Evolutionary conservation across 768 basidiomycete species (phyloP).

Genomic region (Lactarius hatsudake): DNA sequence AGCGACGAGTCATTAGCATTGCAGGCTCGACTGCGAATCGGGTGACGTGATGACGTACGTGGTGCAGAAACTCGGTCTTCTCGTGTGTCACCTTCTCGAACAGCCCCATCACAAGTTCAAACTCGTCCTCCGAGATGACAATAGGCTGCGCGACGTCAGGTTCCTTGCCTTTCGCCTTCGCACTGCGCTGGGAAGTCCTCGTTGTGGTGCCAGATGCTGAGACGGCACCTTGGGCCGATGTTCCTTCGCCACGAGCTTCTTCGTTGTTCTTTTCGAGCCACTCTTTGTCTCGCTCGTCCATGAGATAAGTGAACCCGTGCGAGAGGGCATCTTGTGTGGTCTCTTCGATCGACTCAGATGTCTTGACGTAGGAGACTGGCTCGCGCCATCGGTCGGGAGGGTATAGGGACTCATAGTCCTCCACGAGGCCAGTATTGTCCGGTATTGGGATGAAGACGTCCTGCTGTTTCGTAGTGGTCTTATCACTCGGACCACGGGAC

Average conservation of each 20-base stretch:
- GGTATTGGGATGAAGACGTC: conserved; percentile 90
- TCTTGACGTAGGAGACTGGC: conserved; percentile 72
- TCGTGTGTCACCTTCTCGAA: conserved; percentile 91
- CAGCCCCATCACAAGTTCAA: conserved; percentile 93
- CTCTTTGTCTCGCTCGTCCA: conserved; percentile 94
- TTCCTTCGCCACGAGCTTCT: conserved; percentile 80
- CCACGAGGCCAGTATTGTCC: conserved; percentile 77
- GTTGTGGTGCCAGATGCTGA: conserved; percentile 56
- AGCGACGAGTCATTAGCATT: conserved; percentile 11
- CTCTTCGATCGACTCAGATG: conserved; percentile 86
- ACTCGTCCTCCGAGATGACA: conserved; percentile 85
- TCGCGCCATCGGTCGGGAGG: conserved; percentile 68
- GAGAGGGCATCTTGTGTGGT: conserved; percentile 55
- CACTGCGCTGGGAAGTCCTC: conserved; percentile 51
- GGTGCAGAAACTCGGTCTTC: conserved; percentile 84
- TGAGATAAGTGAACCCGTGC: conserved; percentile 81
- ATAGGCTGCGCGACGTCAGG: conserved; percentile 63
- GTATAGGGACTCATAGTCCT: conserved; percentile 78
- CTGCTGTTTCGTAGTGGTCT: conserved; percentile 40
- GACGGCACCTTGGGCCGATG: conserved; percentile 70
- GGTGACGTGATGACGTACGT: conserved; percentile 51
- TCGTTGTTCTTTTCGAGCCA: conserved; percentile 95
- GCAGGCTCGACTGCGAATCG: background rate
- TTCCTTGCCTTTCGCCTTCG: conserved; percentile 84
- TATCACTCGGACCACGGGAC: conserved; percentile 38